phyloP scores from a whole-genome alignment of 2,329 filamentous ascomycete species.

The Leptographium procerum region DNA sequence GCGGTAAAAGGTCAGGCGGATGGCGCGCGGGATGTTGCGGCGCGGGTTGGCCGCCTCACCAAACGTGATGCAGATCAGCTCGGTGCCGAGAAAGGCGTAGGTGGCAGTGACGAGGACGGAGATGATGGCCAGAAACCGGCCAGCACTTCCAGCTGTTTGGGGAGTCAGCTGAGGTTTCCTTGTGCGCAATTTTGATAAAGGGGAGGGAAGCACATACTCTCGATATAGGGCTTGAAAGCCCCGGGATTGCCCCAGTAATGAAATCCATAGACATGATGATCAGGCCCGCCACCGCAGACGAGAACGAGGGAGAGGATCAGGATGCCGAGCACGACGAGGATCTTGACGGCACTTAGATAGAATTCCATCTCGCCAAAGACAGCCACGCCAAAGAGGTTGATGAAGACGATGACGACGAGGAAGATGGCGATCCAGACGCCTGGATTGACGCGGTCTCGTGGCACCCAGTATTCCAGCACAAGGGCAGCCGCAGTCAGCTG shows the following conservation, averaged over 20 bases:
- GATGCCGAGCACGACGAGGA: slow-evolving; percentile 39
- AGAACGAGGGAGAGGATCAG: slow-evolving; percentile 44
- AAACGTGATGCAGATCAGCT: slow-evolving; percentile 57
- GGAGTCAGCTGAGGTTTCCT: too few relatives aligned
- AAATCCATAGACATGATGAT: slow-evolving; percentile 30
- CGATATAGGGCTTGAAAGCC: slow-evolving; percentile 20
- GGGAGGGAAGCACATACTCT: slow-evolving; percentile 3
- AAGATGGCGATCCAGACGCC: slow-evolving; percentile 66
- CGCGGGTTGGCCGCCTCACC: slow-evolving; percentile 57
- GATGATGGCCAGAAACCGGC: slow-evolving; percentile 6
- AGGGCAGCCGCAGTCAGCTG: slow-evolving; percentile 28
- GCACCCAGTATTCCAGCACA: slow-evolving; percentile 29
- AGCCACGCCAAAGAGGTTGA: slow-evolving; percentile 55
- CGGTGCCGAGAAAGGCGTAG: slow-evolving; percentile 34
- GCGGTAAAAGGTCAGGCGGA: slow-evolving; percentile 56
- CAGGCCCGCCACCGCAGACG: slow-evolving; percentile 42
- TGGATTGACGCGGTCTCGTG: slow-evolving; percentile 44
- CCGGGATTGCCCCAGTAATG: slow-evolving; percentile 31
- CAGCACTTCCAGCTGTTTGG: slow-evolving; percentile 23
- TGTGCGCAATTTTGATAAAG: too few relatives aligned
- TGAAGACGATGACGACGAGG: slow-evolving; percentile 54
- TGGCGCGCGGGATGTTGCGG: slow-evolving; percentile 53
- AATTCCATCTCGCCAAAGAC: slow-evolving; percentile 29
- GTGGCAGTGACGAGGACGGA: slow-evolving; percentile 22
- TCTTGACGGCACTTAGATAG: slow-evolving; percentile 31